Evolutionary conservation across 176 grass and related monocot genomes (phyloP), one percentile per base, ranked within the genome.

Genomic region (Echinochloa phyllopogon): DNA sequence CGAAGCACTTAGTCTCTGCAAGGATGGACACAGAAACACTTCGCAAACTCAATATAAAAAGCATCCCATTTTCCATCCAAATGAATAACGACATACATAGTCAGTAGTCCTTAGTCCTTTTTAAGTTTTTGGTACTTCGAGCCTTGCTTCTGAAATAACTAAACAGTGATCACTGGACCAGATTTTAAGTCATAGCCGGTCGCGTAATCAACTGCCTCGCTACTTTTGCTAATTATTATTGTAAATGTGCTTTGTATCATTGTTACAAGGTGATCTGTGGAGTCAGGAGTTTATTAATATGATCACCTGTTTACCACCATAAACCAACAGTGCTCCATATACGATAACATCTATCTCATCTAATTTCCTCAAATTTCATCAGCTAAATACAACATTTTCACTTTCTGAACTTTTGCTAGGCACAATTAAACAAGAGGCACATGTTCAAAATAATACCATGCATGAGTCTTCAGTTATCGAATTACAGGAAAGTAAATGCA

Each of bases 11-110:
- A 57, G 0, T 77, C 11, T 14, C 50, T 7, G 48, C 16, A 77
- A 76, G 48, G 61, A 77, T 68, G 72, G 23, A 77, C 15, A 20
- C 5, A 42, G 37, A n/a, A 76, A 66, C 82, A 40, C 62, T 76
- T 27, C 6, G 44, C 3, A 40, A 3, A 27, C 60, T 66, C 60
- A 27, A 33, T 66, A 84, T 65, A 20, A 62, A 75, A 75, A 14
- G 10, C 14, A 42, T 11, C 10, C n/a, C 33, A 66, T n/a, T 66
- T 62, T 55, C 36, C 37, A 83, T 55, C 36, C 37, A 83, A 66
- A 75, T 8, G 9, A 43, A 76, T 11, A 66, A 76, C 8, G 3
- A 13, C 0, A 76, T 55, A 49, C 36, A 71, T 33, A 77, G n/a
- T 45, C 52, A 45, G 24, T 59, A 71, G 20, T 69, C 49, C 42